Conservation (phyloP, 495 filamentous ascomycete genomes). For the Neurospora cerealis region DNA sequence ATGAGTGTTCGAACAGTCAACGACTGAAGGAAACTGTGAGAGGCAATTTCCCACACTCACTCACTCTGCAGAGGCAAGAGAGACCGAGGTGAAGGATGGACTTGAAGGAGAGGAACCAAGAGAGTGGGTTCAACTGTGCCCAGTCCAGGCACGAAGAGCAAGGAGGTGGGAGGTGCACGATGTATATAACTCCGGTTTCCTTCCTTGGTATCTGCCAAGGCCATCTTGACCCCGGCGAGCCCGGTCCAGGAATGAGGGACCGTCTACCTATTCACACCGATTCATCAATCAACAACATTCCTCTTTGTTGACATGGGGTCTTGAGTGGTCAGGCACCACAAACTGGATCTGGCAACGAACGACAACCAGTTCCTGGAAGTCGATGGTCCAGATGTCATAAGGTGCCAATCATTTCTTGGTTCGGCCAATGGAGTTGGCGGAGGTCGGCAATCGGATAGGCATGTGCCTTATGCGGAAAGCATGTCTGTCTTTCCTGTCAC, state of each 20-base stretch:
- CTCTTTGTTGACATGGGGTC: background rate
- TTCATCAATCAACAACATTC: background rate
- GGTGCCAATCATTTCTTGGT: background rate
- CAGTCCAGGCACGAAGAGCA: background rate
- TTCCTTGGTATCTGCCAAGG: background rate
- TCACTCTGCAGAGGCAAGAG: background rate
- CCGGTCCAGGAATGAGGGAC: background rate
- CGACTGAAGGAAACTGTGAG: background rate
- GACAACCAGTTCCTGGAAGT: background rate
- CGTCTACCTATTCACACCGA: background rate
- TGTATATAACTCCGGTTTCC: background rate
- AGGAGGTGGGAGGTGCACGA: background rate
- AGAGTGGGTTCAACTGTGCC: background rate
- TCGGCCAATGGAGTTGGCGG: background rate
- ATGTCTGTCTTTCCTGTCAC: background rate
- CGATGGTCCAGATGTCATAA: background rate
- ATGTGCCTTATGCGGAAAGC: background rate
- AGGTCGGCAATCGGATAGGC: background rate
- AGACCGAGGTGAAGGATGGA: background rate
- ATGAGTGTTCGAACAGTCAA: background rate
- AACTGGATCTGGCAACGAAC: background rate
- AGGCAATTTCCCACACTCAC: background rate
- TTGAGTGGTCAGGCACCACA: background rate
- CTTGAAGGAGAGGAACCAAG: background rate
- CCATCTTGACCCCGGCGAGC: background rate